phyloP scores from a whole-genome alignment of 805 yeast genomes.

The Saccharomycopsis vini region DNA sequence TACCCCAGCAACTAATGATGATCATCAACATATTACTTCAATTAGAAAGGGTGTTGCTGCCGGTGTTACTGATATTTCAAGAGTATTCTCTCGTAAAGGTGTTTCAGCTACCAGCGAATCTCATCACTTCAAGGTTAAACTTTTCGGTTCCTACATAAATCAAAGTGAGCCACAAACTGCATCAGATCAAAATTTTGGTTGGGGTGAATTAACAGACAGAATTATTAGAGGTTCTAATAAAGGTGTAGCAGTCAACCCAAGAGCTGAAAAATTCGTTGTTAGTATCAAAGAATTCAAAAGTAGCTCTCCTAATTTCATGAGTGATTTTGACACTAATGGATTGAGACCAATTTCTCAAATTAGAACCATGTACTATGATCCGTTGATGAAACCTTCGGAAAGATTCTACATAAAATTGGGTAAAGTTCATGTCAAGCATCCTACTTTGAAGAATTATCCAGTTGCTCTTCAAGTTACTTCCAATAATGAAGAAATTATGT shows the following conservation, averaged over 20 bases:
- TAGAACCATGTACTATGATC: constrained; percentile 56
- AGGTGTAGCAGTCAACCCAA: constrained; percentile 74
- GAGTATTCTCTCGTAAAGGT: constrained; percentile 63
- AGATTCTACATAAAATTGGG: constrained; percentile 52
- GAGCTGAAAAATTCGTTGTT: constrained; percentile 63
- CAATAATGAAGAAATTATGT: constrained; percentile 41
- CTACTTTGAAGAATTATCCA: constrained; percentile 24
- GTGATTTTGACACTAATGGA: constrained; percentile 29
- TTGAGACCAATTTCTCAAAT: constrained; percentile 55
- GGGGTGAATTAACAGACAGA: constrained; percentile 82
- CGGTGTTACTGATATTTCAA: constrained; percentile 78
- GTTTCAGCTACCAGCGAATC: constrained; percentile 52
- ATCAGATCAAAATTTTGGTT: constrained; percentile 53
- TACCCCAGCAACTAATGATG: constrained; percentile 12
- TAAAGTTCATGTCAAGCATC: constrained; percentile 30
- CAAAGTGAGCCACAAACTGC: constrained; percentile 29
- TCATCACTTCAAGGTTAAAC: constrained; percentile 60
- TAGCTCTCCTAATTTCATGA: constrained; percentile 27
- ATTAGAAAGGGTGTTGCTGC: constrained; percentile 78
- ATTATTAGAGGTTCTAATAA: constrained; percentile 64
- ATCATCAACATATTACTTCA: constrained; percentile 24
- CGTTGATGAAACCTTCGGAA: constrained; percentile 50
- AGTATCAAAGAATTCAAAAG: constrained; percentile 66
- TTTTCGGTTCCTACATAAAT: constrained; percentile 61
- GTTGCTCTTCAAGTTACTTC: constrained; percentile 48